phyloP scores from a whole-genome alignment of 495 filamentous ascomycete species.

The Staphylotrichum tortipilum region DNA sequence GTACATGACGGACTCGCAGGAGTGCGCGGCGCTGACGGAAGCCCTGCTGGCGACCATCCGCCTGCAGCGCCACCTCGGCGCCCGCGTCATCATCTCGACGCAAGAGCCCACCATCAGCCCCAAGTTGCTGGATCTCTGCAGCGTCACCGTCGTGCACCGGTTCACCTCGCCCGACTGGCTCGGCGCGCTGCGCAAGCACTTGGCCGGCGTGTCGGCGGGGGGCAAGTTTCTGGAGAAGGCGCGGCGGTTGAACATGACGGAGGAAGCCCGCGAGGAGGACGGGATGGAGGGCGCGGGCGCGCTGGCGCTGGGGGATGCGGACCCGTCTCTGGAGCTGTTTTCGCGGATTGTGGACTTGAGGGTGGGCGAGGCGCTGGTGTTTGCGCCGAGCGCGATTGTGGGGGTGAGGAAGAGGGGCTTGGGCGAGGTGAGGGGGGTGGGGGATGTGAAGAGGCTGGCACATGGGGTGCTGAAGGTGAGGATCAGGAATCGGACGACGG shows the following conservation, averaged over 20 bases:
- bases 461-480: conserved; percentile 42
- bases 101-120: conserved; percentile 73
- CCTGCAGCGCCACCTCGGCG: conserved; percentile 59
- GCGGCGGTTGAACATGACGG: neutral
- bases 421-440: neutral
- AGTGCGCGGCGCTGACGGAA: conserved; percentile 51
- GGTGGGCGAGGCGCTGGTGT: conserved; percentile 58
- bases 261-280: neutral
- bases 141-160: conserved; percentile 64
- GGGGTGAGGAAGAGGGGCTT: conserved; percentile 22
- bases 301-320: conserved; percentile 16
- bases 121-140: conserved; percentile 59
- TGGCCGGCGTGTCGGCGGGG: conserved; percentile 42
- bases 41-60: conserved; percentile 56
- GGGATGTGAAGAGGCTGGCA: conserved; percentile 32
- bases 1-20: conserved; percentile 32
- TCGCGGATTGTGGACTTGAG: conserved; percentile 48
- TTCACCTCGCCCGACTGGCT: conserved; percentile 69
- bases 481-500: conserved; percentile 44
- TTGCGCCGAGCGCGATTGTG: conserved; percentile 53
- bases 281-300: neutral
- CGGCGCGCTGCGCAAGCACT: conserved; percentile 47
- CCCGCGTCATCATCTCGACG: conserved; percentile 62
- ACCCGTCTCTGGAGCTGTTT: conserved; percentile 38
- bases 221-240: conserved; percentile 17